These are phyloP conservation scores for Umbelopsis ramanniana DNA, from an alignment of 192 early-diverging fungal species.

Conservation along the genomic window DNA sequence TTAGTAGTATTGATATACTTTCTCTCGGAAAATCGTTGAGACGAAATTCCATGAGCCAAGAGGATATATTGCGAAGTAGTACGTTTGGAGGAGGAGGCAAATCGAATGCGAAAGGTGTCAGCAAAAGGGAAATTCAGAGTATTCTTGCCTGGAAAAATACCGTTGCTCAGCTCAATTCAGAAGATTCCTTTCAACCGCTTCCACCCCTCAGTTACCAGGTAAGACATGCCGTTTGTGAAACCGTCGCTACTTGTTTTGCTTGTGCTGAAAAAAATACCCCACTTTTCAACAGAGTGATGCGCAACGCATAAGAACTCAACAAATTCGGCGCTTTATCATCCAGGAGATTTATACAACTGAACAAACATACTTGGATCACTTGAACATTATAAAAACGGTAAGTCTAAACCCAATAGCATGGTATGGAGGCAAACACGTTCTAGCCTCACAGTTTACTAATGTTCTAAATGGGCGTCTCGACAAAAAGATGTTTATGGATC, in stretches of 20 bases:
- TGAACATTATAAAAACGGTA: conserved; percentile 54
- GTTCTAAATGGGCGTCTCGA: no score
- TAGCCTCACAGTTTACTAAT: conserved; percentile 4
- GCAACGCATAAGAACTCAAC: background rate
- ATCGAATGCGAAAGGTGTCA: background rate
- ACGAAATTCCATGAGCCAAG: background rate
- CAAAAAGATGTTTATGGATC: conserved; percentile 49
- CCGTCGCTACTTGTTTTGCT: background rate
- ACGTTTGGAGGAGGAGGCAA: background rate
- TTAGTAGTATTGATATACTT: conserved; percentile 4
- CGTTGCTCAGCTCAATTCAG: background rate
- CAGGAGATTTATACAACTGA: conserved; percentile 58
- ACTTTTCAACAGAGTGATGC: conserved; percentile 7
- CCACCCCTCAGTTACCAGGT: conserved; percentile 20
- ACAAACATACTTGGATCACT: conserved; percentile 51
- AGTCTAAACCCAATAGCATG: background rate
- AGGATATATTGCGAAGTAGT: conserved; percentile 5
- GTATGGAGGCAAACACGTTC: conserved; percentile 4
- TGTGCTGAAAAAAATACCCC: background rate
- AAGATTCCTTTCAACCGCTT: background rate
- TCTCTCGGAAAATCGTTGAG: background rate
- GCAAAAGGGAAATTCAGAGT: conserved; percentile 10
- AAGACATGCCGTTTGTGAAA: background rate
- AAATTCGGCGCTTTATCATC: conserved; percentile 42
- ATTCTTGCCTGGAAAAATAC: conserved; percentile 13